Base-by-base conservation (phyloP, 2,329 filamentous ascomycete genomes). In the Nemania abortiva region DNA sequence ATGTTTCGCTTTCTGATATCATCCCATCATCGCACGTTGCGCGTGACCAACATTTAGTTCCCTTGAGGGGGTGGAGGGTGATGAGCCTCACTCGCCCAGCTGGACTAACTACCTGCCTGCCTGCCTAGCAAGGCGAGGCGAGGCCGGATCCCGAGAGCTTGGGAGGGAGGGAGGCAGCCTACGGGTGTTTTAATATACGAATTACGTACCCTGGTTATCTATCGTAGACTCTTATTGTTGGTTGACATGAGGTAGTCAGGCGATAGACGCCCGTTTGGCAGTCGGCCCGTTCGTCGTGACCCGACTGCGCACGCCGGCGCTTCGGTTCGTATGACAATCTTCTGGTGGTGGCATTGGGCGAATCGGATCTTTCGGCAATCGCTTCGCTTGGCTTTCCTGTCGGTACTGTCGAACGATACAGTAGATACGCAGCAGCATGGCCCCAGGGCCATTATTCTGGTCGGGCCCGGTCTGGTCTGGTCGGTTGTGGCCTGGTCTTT, bases 151-250 rank as follows among this genome's bases (percentile, higher is more conserved):
- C n/a, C n/a, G 31, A 34, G 31, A 34, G 31, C 5, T 4, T 5
- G 31, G 31, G 31, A 34, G 9, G 31, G 31, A 34, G 9, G 18
- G 63, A 69, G 67, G 67, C 63, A 69, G 34, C 67, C 63, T 39
- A 55, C 49, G 20, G 5, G 6, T 7, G 37, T 10, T 42, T 45
- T 63, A n/a, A 58, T 66, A 69, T 69, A 66, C 39, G 39, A 37
- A 20, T 29, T 63, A 58, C 42, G 53, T 34, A 34, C 31, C 5
- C 4, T 34, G n/a, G 31, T 34, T 34, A 34, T 34, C 31, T 34
- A 34, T 34, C 4, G 31, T 9, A 34, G 31, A 34, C 31, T 9
- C 31, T 9, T 4, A 5, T 34, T 34, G 31, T 34, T 34, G 31
- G 31, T 34, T 34, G n/a, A n/a, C 31, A 9, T 5, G 31, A 34